phyloP scores from a whole-genome alignment of 352 stramenopile genomes.

The Pythium chondricola region DNA sequence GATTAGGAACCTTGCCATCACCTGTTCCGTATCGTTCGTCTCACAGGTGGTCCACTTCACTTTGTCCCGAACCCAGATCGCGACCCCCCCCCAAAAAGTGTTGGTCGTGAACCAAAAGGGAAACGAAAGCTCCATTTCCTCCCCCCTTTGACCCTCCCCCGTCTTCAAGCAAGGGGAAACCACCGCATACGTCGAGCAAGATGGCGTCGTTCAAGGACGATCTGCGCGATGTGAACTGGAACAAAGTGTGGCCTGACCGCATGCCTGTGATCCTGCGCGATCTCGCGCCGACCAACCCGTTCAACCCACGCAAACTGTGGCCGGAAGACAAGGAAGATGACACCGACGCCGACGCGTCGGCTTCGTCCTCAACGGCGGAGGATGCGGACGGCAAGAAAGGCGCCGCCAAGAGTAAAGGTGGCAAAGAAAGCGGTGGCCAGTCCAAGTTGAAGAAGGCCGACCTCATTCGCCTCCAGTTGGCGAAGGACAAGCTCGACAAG shows the following conservation, averaged over 20 bases:
- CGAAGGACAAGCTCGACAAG: conserved; percentile 85
- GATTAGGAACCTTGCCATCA: too few species aligned
- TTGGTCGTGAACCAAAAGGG: too few species aligned
- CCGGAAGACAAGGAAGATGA: conserved; percentile 66
- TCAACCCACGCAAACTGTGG: conserved; percentile 84
- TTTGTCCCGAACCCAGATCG: too few species aligned
- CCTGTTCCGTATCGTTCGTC: too few species aligned
- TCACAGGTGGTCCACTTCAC: too few species aligned
- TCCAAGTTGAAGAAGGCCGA: conserved; percentile 83
- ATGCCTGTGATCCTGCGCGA: conserved; percentile 86
- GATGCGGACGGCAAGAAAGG: conserved; percentile 25
- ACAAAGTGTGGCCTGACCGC: conserved; percentile 84
- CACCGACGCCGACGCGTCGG: conserved; percentile 15
- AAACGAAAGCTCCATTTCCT: conserved; percentile 1
- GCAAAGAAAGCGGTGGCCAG: background rate
- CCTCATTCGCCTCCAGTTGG: conserved; percentile 80
- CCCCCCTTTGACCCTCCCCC: background rate
- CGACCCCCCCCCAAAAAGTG: too few species aligned
- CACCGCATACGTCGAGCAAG: background rate
- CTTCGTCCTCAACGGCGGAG: conserved; percentile 1
- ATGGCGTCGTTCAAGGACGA: conserved; percentile 71
- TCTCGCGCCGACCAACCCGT: conserved; percentile 76
- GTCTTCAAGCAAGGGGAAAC: background rate
- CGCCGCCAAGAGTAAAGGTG: conserved; percentile 29
- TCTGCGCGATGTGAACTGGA: conserved; percentile 85